Conservation (phyloP, 2,329 filamentous ascomycete genomes). For the Fulvia fulva region DNA sequence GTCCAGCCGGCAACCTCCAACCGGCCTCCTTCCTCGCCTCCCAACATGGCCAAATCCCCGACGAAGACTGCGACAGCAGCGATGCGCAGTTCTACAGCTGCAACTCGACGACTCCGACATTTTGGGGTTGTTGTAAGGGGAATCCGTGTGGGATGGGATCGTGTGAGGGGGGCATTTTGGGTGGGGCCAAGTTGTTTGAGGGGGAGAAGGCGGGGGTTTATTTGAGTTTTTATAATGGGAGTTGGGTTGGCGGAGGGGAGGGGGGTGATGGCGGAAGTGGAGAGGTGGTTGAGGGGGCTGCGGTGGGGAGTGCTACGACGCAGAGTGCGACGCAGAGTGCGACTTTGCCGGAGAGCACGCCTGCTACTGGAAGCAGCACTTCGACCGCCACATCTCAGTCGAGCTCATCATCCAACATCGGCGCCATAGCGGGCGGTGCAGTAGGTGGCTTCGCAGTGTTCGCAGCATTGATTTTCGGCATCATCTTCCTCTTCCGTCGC, state of each 20-base stretch:
- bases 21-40: constrained; percentile 1
- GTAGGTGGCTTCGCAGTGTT: constrained; percentile 4
- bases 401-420: background rate
- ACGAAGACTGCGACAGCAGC: constrained; percentile 5
- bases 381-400: background rate
- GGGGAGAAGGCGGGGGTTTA: background rate
- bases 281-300: background rate
- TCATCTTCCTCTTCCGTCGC: background rate
- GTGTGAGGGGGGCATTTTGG: background rate
- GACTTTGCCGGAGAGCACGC: too few relatives aligned
- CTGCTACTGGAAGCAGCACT: too few relatives aligned
- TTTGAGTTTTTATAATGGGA: too few relatives aligned
- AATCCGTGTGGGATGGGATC: constrained; percentile 4
- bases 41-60: constrained; percentile 3
- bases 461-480: background rate
- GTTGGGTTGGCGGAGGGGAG: background rate
- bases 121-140: constrained; percentile 12
- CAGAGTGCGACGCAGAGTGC: background rate
- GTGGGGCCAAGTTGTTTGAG: background rate
- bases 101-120: background rate
- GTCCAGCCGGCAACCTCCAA: constrained; percentile 4
- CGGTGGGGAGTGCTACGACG: background rate
- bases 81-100: constrained; percentile 10
- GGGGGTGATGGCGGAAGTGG: background rate
- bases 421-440: constrained; percentile 4